Evolutionary conservation across 768 basidiomycete species (phyloP), one percentile per base, ranked within the genome.

Genomic region (Boletus coccyginus): DNA sequence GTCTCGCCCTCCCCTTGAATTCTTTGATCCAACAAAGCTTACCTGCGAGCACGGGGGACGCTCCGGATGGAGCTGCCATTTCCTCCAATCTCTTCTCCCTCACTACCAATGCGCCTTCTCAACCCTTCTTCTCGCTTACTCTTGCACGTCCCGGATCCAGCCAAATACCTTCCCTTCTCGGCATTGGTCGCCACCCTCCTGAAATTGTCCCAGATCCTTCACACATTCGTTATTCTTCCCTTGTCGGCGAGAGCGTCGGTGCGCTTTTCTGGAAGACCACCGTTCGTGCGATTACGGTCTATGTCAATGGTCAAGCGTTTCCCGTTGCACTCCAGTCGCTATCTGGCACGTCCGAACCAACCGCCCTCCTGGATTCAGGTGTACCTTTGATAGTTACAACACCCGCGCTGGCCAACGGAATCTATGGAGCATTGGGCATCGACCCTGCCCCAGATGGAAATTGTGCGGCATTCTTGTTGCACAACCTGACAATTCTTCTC

Each of bases 371-470:
- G 35, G 90, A 92, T 66, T 82, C 85, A 0, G 90, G 90, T 0
- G 77, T 84, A 0, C 87, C 90, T 0, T 54, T 79, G 14, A 90
- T 92, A 48, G 66, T 92, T 1, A 80, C 88, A 7, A 82, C 84
- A 0, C 71, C 74, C 5, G 51, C 62, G 4, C 75, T 92, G 19
- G 87, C 90, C 16, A 86, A 92, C 60, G 89, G 78, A 7, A 87
- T 92, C 19, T 92, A 92, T 56, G 90, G 90, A 10, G 86, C 89
- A 5, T 72, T 90, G 50, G 87, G 84, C 1, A 73, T 91, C 29
- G 62, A 68, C 21, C 86, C 88, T 9, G 79, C 74, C 0, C 53
- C 73, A 2, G 85, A 89, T 58, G 86, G 88, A 19, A 75, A 80
- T 47, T 89, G 90, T 90, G 60, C 57, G 87, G 74, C 16, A 5